Evolutionary conservation across 2,329 filamentous ascomycete genomes (phyloP).

Genomic region (Nothophaeocryptopus gaeumannii): DNA sequence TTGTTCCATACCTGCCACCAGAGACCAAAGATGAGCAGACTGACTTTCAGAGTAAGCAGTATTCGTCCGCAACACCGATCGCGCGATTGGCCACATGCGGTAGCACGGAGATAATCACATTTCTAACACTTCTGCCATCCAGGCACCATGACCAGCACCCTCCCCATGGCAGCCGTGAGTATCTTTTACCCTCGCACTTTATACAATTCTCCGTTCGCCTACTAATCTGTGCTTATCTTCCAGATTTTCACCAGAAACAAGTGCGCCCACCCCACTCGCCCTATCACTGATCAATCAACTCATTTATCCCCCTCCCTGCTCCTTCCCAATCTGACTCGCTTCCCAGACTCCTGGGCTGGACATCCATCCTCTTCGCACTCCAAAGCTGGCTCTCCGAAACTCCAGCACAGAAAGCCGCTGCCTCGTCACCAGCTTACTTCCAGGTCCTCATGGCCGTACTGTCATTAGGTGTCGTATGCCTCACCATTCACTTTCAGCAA

Average conservation of each 20-base stretch:
- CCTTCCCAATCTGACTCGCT: background rate
- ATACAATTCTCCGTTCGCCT: slow-evolving; percentile 9
- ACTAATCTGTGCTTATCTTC: slow-evolving; percentile 29
- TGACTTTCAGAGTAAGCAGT: slow-evolving; percentile 62
- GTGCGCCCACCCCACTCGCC: slow-evolving; percentile 45
- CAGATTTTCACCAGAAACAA: slow-evolving; percentile 88
- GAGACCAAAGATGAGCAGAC: slow-evolving; percentile 59
- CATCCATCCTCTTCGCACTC: slow-evolving; percentile 68
- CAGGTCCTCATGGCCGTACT: slow-evolving; percentile 70
- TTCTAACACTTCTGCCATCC: background rate
- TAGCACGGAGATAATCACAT: slow-evolving; percentile 37
- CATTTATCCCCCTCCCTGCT: background rate
- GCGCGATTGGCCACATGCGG: background rate
- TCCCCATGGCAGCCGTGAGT: slow-evolving; percentile 85
- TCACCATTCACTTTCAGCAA: no score
- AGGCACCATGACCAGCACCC: slow-evolving; percentile 68
- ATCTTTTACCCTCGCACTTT: background rate
- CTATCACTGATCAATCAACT: background rate
- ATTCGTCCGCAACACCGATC: background rate
- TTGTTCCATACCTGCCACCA: slow-evolving; percentile 84
- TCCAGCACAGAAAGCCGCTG: slow-evolving; percentile 61
- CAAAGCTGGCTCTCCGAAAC: slow-evolving; percentile 78
- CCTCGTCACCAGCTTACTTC: slow-evolving; percentile 69
- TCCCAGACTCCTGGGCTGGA: slow-evolving; percentile 64
- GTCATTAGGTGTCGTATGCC: slow-evolving; percentile 46